These are phyloP conservation scores for Zygoascus bituminiphila DNA, from an alignment of 805 yeast genomes.

Conservation along the genomic window DNA sequence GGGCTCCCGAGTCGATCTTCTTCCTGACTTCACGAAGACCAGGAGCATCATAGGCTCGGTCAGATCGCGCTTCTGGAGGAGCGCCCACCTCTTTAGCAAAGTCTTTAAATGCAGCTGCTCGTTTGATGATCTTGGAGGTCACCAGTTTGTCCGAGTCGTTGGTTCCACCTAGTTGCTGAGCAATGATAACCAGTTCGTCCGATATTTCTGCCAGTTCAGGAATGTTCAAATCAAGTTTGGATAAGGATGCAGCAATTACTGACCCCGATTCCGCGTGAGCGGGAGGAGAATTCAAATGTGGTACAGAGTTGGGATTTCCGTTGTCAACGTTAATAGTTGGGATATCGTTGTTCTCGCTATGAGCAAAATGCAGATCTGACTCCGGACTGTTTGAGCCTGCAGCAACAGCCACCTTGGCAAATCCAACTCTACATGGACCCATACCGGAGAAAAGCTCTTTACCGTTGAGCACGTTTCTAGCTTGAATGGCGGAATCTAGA, in stretches of 20 bases:
- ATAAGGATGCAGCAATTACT: constrained; percentile 8
- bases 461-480: constrained; percentile 71
- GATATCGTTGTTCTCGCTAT: background rate
- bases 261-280: background rate
- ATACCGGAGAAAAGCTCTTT: constrained; percentile 71
- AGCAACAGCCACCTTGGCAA: constrained; percentile 55
- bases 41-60: constrained; percentile 79
- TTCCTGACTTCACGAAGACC: constrained; percentile 81
- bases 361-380: background rate
- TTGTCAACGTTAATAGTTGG: background rate
- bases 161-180: constrained; percentile 31
- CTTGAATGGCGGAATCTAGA: constrained; percentile 68
- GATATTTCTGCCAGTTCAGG: constrained; percentile 22
- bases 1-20: constrained; percentile 46
- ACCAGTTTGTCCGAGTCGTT: constrained; percentile 23
- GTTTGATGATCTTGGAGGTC: constrained; percentile 20
- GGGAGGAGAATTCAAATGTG: constrained; percentile 4
- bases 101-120: constrained; percentile 24
- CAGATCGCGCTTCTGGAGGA: constrained; percentile 61
- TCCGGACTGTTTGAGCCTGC: background rate
- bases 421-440: constrained; percentile 67
- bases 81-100: constrained; percentile 37
- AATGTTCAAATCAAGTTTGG: constrained; percentile 17
- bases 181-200: constrained; percentile 23
- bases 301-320: background rate